Evolutionary conservation across 139 green algal genomes (phyloP), one percentile per base, ranked within the genome.

Genomic region (Coelastrella sp.): DNA sequence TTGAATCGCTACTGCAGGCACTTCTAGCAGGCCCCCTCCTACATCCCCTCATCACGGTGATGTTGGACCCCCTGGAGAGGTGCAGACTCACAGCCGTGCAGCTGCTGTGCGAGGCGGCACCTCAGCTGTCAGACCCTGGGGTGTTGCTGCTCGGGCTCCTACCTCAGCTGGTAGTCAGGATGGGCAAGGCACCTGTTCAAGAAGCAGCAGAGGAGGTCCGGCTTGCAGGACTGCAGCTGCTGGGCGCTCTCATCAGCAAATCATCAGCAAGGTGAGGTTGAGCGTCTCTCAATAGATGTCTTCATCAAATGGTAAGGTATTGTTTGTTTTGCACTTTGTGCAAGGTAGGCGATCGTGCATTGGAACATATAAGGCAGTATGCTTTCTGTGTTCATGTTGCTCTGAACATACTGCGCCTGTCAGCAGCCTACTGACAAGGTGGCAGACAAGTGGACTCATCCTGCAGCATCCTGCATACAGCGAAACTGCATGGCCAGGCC

Each of bases 161-260:
- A 70, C 93, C 95, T 11, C 93, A 93, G 35, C 35, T 98, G 61
- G 83, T 87, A 3, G 76, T 68, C 56, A 93, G 94, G 6, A 94
- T 96, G 91, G 95, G 94, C 6, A 74, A 87, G 19, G 59, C 93
- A 9, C 96, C 95, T 24, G 94, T 97, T 56, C 63, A 91, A 76
- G 92, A 98, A 88, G 80, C 91, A 7, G 93, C 94, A 9, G 96
- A 97, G 84, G 96, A 98, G 90, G 63, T 95, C 25, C 88, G 93
- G 22, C 90, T 95, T 87, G 73, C 87, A n/a, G 87, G 92, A 61
- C 70, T 79, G 25, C 70, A 87, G 78, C 81, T 95, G 72, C 57
- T 87, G 49, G 27, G 19, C 24, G 66, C 19, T 25, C 24, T 94
- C 14, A 57, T 93, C 73, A 35, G 81, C 63, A 76, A n/a, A 24